Evolutionary conservation across 441 rosid species (phyloP).

Genomic region (Capsella rubella): DNA sequence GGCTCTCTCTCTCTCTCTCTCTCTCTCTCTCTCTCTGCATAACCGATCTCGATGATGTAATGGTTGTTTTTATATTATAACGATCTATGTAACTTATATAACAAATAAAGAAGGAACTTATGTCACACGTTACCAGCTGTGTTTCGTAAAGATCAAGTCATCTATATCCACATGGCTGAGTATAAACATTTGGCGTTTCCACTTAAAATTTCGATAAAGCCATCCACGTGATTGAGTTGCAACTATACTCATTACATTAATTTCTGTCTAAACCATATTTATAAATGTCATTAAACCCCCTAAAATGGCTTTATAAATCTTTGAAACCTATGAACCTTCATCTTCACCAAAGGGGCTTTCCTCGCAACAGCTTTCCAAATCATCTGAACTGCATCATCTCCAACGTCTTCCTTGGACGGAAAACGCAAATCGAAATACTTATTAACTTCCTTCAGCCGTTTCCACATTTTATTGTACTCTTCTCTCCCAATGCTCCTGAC

Average conservation of each 20-base stretch:
- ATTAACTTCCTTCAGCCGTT: constrained; percentile 65
- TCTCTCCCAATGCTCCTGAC: constrained; percentile 68
- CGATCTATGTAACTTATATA: constrained; percentile 1
- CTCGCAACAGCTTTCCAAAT: constrained; percentile 86
- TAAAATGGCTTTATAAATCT: constrained; percentile 51
- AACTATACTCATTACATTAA: background rate
- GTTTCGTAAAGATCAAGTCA: constrained; percentile 5
- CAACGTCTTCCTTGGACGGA: constrained; percentile 65
- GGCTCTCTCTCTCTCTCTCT: background rate
- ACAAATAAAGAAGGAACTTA: background rate
- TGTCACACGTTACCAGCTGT: background rate
- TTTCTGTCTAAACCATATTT: background rate
- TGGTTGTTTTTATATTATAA: constrained; percentile 17
- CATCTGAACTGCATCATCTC: constrained; percentile 75
- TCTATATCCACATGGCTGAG: too few relatives aligned
- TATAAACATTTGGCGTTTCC: background rate
- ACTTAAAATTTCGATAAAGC: background rate
- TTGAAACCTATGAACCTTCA: constrained; percentile 69
- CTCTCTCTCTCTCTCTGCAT: background rate
- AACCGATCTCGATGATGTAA: background rate
- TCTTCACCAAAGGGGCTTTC: constrained; percentile 64
- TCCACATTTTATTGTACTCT: constrained; percentile 85
- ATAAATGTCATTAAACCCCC: background rate
- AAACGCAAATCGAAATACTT: constrained; percentile 63
- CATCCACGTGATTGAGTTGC: background rate